A percentile compares a stretch with the other conserved stretches of the same genome.
Conservation (phyloP, 768 basidiomycete genomes). For the Boletellus sp. region DNA sequence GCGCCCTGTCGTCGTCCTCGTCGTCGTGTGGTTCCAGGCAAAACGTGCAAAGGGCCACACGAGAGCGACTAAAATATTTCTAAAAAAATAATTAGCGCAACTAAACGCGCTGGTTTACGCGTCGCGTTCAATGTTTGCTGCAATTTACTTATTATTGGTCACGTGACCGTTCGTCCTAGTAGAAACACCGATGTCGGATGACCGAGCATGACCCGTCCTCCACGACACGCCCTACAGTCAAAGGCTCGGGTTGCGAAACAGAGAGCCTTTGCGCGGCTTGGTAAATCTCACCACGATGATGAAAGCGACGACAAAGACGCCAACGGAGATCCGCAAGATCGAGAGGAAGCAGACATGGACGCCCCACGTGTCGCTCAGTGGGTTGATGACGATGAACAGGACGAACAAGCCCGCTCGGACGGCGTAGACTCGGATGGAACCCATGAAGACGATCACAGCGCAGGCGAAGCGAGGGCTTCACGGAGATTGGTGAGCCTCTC, state of each 20-base stretch:
- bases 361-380: slow-evolving; percentile 59
- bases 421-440: slow-evolving; percentile 15
- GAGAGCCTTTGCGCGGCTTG: slow-evolving; percentile 14
- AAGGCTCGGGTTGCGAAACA: slow-evolving; percentile 2
- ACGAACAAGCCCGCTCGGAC: slow-evolving; percentile 8
- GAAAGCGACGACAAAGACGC: slow-evolving; percentile 26
- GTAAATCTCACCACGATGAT: no score
- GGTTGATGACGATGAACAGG: slow-evolving; percentile 48
- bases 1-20: not conserved
- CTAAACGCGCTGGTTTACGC: slow-evolving; percentile 41
- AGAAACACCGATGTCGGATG: no score
- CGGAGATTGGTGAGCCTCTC: slow-evolving; percentile 14
- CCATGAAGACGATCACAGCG: not conserved
- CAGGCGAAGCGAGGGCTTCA: slow-evolving; percentile 7
- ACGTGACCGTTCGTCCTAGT: slow-evolving; percentile 11
- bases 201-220: slow-evolving; percentile 7
- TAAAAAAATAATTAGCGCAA: slow-evolving; percentile 27
- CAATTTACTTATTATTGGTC: slow-evolving; percentile 12
- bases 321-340: slow-evolving; percentile 22
- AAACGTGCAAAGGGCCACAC: slow-evolving; percentile 1
- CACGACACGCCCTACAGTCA: slow-evolving; percentile 1
- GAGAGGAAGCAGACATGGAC: slow-evolving; percentile 28
- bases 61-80: slow-evolving; percentile 22
- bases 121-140: slow-evolving; percentile 36
- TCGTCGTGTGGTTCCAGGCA: slow-evolving; percentile 19